Evolutionary conservation across 306 rosid genomes (phyloP).

Genomic region (Pterocarpus macrocarpus): DNA sequence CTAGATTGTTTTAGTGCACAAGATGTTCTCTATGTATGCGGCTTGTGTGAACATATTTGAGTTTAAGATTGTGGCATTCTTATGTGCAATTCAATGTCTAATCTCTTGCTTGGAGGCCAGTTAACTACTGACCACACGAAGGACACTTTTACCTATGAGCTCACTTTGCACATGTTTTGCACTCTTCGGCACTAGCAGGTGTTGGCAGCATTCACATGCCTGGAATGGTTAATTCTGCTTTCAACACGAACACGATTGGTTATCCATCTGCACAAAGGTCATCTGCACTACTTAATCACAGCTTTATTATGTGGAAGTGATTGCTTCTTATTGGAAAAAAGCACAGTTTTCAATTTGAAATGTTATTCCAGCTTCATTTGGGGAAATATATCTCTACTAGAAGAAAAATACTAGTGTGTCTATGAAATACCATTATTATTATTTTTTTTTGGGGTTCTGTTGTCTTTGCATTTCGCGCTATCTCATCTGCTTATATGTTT

Average conservation of each 20-base stretch:
- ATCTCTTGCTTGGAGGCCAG: conserved; percentile 60
- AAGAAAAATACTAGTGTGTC: conserved; percentile 43
- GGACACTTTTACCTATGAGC: conserved; percentile 84
- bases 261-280: conserved; percentile 99
- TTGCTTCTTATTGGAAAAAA: conserved; percentile 55
- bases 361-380: conserved; percentile 47
- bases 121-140: conserved; percentile 73
- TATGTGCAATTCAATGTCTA: conserved; percentile 36
- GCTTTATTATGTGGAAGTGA: conserved; percentile 66
- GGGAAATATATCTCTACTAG: conserved; percentile 29
- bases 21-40: conserved; percentile 23
- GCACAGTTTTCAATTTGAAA: conserved; percentile 48
- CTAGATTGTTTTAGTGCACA: conserved; percentile 26
- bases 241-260: conserved; percentile 98
- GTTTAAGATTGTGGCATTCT: conserved; percentile 24
- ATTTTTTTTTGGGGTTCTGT: conserved; percentile 30
- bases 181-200: conserved; percentile 99
- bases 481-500: conserved; percentile 43
- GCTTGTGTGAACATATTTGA: conserved; percentile 33
- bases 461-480: conserved; percentile 27
- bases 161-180: conserved; percentile 98
- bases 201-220: conserved; percentile 98
- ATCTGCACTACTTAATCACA: conserved; percentile 99
- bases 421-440: conserved; percentile 41
- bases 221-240: conserved; percentile 97